Base-by-base conservation (phyloP, 2,329 filamentous ascomycete genomes). In the Aspergillus fumigatus region DNA sequence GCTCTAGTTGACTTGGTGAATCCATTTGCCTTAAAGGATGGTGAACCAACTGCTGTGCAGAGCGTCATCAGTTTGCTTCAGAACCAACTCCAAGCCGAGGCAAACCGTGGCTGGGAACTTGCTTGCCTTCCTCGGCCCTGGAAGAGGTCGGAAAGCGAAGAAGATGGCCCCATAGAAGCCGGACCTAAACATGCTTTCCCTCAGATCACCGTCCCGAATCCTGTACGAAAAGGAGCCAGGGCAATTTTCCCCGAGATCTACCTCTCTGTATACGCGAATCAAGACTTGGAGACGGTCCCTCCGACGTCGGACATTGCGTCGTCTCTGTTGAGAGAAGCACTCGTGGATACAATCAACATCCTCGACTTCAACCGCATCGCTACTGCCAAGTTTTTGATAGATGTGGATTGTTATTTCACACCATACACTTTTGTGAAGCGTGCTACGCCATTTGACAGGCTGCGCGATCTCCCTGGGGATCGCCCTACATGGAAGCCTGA, bases 401-500 rank as follows among this genome's bases (percentile, higher is more conserved):
- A 97, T 66, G 81, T 97, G 38, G 94, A 99, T 73, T 95, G 90
- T 74, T 99, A 94, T 76, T 99, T 96, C 77, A 84, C 92, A 0
- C 85, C 90, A 9, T 85, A 87, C 54, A 97, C 90, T 1, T 99
- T 99, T 73, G 87, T 96, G 56, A 96, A 96, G 77, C 88, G 94
- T 56, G 92, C 91, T 1, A 97, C 91, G 1, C 87, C 92, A 0
- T 97, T 96, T 67, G 94, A 99, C 72, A 88, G 92, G 68, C 83
- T 99, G 50, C 84, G 88, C 35, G 84, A 87, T 48, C 68, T 83
- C 21, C 71, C 79, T 1, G 87, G 87, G 48, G 77, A 84, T 53
- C 82, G 83, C 61, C 85, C 88, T 14, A 92, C 90, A 0, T 99
- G 94, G 93, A 99, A 99, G 75, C 92, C 94, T 0, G 94, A 99